Evolutionary conservation across 306 rosid species (phyloP), one percentile per base, ranked within the genome.

Genomic region (Vachellia pachyceras): DNA sequence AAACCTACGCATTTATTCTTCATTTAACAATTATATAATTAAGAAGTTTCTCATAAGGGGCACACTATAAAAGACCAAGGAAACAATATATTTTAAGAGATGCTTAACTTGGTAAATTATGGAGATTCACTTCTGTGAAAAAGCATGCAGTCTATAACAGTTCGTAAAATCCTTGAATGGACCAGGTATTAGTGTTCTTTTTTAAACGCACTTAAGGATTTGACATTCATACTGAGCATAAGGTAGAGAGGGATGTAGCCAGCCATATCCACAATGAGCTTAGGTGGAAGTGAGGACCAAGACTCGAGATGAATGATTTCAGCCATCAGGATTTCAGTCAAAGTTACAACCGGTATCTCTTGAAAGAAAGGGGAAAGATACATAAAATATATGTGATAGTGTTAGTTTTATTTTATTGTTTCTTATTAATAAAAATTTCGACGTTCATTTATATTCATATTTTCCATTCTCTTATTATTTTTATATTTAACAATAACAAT

Each of bases 21-120:
- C 79, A 78, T 50, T 85, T 67, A 76, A 84, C 77, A n/a, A n/a
- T n/a, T n/a, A n/a, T n/a, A n/a, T n/a, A n/a, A 47, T 40, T 57
- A 80, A 77, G 72, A 69, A 29, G 49, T 60, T 29, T 77, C 79
- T 83, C 77, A 71, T 35, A 68, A 13, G 72, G 42, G n/a, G 33
- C 61, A 37, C 61, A 52, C 29, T 72, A 67, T 65, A 76, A 72
- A 64, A 47, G n/a, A 73, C 23, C 65, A 22, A 44, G 66, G 45
- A 79, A 76, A 69, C 54, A n/a, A 47, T 20, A 42, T 12, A 2
- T 5, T 42, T 11, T 11, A 76, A 80, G 84, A 65, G 37, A 79
- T 44, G 41, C n/a, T 55, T 72, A 46, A 72, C 47, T 23, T 66
- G 20, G 5, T 35, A 82, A 74, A 74, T 20, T 33, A 64, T 11